Base-by-base conservation (phyloP, 2,329 filamentous ascomycete species). In the Colletotrichum gloeosporioides region DNA sequence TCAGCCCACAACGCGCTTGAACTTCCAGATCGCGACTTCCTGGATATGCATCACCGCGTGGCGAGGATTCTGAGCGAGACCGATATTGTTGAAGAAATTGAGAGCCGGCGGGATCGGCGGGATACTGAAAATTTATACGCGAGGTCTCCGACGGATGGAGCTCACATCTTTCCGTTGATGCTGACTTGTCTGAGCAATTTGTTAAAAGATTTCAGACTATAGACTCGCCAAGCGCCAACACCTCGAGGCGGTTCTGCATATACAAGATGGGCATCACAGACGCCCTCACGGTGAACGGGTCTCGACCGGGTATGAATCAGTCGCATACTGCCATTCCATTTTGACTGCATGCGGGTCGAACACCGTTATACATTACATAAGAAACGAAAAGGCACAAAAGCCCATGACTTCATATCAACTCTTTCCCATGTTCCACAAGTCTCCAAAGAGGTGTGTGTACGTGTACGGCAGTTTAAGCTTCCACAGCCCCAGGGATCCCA, bases 41-140 rank as follows among this genome's bases (percentile, higher is more conserved):
- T 49, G n/a, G 44, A 49, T n/a, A 49, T 49, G 44, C 44, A 49
- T 0, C 18, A 49, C 2, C 44, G 44, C 1, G 1, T 49, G 44
- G 44, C 44, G 44, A 49, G n/a, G n/a, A 1, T 22, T 2, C 22
- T 49, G 44, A 49, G n/a, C n/a, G 44, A n/a, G 44, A 49, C n/a
- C 18, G 44, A 49, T 7, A 3, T 49, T 49, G n/a, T n/a, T 4
- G 18, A 49, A 7, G 44, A 49, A 5, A 49, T 49, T 1, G 0
- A 22, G 44, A 49, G 44, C 44, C 44, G 18, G n/a, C 10, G 0
- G 44, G 39, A 0, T 44, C 44, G 44, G 44, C 18, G n/a, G 44
- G 18, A n/a, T 2, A 13, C 18, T 22, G n/a, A 13, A 22, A 0
- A 49, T 22, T 0, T 0, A n/a, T 22, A 18, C 10, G n/a, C 0